Percentiles rank a stretch among this genome's conserved stretches.
Evolutionary conservation across 371 early-diverging fungal genomes (phyloP).

Genomic region (Amoeboradix gromovi): DNA sequence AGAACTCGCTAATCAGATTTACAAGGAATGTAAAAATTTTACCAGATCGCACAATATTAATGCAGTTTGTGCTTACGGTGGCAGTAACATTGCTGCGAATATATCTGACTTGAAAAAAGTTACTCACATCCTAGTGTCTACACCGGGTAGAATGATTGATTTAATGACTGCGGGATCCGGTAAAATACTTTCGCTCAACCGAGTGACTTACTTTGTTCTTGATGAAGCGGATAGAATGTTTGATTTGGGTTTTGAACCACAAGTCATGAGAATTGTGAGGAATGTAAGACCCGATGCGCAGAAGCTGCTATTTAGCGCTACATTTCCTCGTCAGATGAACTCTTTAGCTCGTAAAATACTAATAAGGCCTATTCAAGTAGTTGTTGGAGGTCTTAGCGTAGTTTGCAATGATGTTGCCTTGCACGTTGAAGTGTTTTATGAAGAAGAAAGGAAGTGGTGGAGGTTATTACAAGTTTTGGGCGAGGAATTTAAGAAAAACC

Average conservation of each 20-base stretch:
- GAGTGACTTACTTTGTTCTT: constrained; percentile 86
- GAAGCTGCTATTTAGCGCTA: constrained; percentile 77
- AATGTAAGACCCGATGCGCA: constrained; percentile 78
- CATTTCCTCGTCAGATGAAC: constrained; percentile 89
- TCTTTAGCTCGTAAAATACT: constrained; percentile 76
- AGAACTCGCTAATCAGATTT: constrained; percentile 92
- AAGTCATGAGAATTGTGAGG: constrained; percentile 82
- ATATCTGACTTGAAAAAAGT: constrained; percentile 91
- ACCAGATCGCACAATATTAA: constrained; percentile 40
- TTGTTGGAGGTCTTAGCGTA: constrained; percentile 66
- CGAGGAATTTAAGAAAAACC: constrained; percentile 26
- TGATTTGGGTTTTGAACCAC: constrained; percentile 95
- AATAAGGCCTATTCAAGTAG: constrained; percentile 60
- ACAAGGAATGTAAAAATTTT: constrained; percentile 64
- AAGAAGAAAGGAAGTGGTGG: constrained; percentile 41
- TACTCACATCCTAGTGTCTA: constrained; percentile 92
- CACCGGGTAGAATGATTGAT: constrained; percentile 98
- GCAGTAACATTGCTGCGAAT: constrained; percentile 86
- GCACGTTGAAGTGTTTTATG: constrained; percentile 49
- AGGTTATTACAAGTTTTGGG: constrained; percentile 68
- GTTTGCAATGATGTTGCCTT: constrained; percentile 65
- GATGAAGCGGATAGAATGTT: constrained; percentile 78
- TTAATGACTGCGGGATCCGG: constrained; percentile 80
- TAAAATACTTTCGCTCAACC: constrained; percentile 62
- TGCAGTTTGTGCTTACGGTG: constrained; percentile 85